Conservation (phyloP, 768 basidiomycete species). For the Xanthoconium stramineum region DNA sequence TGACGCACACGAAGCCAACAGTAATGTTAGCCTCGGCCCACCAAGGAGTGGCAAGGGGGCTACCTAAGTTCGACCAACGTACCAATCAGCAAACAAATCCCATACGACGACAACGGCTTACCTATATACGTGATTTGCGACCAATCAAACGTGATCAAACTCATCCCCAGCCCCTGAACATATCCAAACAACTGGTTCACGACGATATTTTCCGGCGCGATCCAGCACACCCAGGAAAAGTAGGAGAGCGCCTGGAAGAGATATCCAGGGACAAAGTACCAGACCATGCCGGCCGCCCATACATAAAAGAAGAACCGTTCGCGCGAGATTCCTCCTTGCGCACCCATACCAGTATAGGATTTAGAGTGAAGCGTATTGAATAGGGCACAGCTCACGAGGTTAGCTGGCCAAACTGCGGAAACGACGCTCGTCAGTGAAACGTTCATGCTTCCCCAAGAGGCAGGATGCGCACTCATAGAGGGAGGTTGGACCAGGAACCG, state of each 20-base stretch:
- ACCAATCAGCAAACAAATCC: neutral
- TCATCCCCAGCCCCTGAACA: conserved; percentile 55
- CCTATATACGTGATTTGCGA: conserved; percentile 50
- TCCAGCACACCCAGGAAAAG: conserved; percentile 65
- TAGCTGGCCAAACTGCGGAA: conserved; percentile 69
- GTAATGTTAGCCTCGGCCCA: conserved; percentile 76
- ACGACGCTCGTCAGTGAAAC: conserved; percentile 19
- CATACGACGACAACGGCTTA: neutral
- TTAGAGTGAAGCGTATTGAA: conserved; percentile 74
- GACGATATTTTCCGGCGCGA: conserved; percentile 62
- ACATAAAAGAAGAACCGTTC: conserved; percentile 49
- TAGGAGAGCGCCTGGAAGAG: conserved; percentile 63
- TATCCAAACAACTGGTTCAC: conserved; percentile 80
- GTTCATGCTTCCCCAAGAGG: neutral
- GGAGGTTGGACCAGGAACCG: conserved; percentile 65
- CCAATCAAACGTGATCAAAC: conserved; percentile 81
- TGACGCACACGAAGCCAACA: conserved; percentile 62
- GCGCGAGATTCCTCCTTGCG: conserved; percentile 46
- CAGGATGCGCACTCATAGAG: conserved; percentile 51
- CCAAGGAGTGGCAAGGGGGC: conserved; percentile 76
- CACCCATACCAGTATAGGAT: conserved; percentile 40
- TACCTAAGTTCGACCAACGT: conserved; percentile 12
- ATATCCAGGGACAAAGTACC: conserved; percentile 71
- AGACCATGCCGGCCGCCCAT: conserved; percentile 32
- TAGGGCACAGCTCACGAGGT: conserved; percentile 64